Evolutionary conservation across 805 yeast genomes (phyloP).

Genomic region (Peterozyma toletana): DNA sequence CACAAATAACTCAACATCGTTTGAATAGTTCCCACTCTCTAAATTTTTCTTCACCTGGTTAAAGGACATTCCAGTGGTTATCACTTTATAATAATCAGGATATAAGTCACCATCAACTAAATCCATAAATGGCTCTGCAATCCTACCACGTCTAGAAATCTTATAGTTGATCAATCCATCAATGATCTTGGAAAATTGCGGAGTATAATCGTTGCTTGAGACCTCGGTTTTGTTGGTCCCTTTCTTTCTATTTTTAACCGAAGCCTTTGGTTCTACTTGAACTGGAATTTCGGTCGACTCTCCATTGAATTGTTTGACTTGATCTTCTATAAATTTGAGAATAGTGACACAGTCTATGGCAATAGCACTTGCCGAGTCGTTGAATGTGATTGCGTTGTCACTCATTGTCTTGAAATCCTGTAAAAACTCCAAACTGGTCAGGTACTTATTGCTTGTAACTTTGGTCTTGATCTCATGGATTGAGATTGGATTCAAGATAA

Average conservation of each 20-base stretch:
- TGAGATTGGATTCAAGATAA: constrained; percentile 61
- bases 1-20: constrained; percentile 49
- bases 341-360: constrained; percentile 59
- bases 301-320: constrained; percentile 28
- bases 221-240: neutral
- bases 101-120: constrained; percentile 63
- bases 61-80: constrained; percentile 71
- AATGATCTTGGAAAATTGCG: constrained; percentile 19
- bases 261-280: neutral
- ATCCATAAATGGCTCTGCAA: constrained; percentile 68
- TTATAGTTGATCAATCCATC: constrained; percentile 36
- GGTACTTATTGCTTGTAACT: constrained; percentile 28
- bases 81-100: constrained; percentile 75
- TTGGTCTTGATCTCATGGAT: constrained; percentile 55
- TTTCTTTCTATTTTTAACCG: neutral
- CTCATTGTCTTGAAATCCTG: constrained; percentile 63
- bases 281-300: constrained; percentile 9
- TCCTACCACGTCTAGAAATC: constrained; percentile 39
- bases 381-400: constrained; percentile 65
- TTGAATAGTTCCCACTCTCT: constrained; percentile 41
- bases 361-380: constrained; percentile 58
- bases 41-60: constrained; percentile 47
- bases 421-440: constrained; percentile 34
- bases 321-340: constrained; percentile 47
- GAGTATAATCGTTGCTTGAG: constrained; percentile 7